Conservation (phyloP, 306 rosid genomes). For the Mucuna pruriens region DNA sequence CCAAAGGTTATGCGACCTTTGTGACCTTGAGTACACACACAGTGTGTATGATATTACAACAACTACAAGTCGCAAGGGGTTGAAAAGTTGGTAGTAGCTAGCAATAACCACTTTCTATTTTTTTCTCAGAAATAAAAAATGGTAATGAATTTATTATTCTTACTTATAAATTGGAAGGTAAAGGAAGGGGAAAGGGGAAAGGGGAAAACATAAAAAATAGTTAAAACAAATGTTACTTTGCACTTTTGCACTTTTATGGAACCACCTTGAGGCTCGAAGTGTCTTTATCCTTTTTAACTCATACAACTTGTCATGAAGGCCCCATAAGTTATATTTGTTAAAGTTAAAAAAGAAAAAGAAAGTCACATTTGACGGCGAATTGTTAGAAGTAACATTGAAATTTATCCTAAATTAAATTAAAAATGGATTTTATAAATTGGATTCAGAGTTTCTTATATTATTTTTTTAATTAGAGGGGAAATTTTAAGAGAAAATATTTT, state of each 20-base stretch:
- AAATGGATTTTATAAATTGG: background rate
- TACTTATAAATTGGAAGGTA: background rate
- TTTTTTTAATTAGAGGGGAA: background rate
- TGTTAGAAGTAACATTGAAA: too few species aligned
- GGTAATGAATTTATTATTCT: background rate
- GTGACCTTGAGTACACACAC: background rate
- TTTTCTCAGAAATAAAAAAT: background rate
- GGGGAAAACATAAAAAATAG: background rate
- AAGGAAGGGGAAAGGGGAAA: constrained; percentile 10
- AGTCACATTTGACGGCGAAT: too few species aligned
- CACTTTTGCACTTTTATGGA: constrained; percentile 1
- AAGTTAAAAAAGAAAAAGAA: background rate
- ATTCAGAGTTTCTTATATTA: background rate
- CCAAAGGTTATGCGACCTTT: background rate
- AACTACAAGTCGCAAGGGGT: background rate
- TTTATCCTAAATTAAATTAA: background rate
- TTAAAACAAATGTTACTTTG: background rate
- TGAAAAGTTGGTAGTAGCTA: background rate
- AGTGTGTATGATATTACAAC: background rate
- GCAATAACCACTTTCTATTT: background rate
- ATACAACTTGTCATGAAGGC: background rate
- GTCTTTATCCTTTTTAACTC: background rate
- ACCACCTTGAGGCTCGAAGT: background rate
- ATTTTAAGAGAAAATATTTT: background rate
- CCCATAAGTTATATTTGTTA: background rate